Evolutionary conservation across 306 rosid species (phyloP).

Genomic region (Canavalia ensiformis): DNA sequence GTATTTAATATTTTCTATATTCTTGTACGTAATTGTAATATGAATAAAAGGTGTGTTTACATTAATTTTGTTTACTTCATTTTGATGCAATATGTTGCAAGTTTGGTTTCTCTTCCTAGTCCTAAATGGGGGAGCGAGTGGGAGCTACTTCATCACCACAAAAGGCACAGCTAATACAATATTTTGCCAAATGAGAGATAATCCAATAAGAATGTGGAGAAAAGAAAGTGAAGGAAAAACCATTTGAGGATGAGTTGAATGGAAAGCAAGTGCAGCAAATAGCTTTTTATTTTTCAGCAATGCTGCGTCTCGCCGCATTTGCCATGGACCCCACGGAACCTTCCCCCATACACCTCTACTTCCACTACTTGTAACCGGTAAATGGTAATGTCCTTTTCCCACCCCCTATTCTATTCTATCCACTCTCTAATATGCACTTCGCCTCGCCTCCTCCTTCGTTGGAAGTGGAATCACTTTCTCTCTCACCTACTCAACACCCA

Average conservation of each 20-base stretch:
- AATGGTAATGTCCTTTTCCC: background rate
- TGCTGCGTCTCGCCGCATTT: slow-evolving; percentile 85
- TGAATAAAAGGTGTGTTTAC: background rate
- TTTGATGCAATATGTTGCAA: background rate
- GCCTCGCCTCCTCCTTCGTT: background rate
- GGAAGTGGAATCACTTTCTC: slow-evolving; percentile 9
- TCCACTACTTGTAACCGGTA: background rate
- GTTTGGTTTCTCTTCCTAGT: slow-evolving; percentile 29
- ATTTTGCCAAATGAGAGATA: slow-evolving; percentile 13
- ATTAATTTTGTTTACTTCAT: background rate
- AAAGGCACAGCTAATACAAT: slow-evolving; percentile 37
- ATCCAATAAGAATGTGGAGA: slow-evolving; percentile 3
- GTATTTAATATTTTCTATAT: background rate
- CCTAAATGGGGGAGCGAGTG: slow-evolving; percentile 45
- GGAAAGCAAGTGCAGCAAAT: slow-evolving; percentile 37
- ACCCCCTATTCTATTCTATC: slow-evolving; percentile 33
- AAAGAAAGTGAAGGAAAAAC: background rate
- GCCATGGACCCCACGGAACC: slow-evolving; percentile 65
- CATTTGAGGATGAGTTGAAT: slow-evolving; percentile 25
- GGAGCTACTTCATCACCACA: slow-evolving; percentile 47
- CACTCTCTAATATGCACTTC: background rate
- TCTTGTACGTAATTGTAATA: background rate
- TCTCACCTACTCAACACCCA: background rate
- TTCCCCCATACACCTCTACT: slow-evolving; percentile 26
- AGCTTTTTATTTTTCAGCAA: slow-evolving; percentile 36